Evolutionary conservation across 352 stramenopile genomes (phyloP).

Genomic region (Pythium guiyangense): DNA sequence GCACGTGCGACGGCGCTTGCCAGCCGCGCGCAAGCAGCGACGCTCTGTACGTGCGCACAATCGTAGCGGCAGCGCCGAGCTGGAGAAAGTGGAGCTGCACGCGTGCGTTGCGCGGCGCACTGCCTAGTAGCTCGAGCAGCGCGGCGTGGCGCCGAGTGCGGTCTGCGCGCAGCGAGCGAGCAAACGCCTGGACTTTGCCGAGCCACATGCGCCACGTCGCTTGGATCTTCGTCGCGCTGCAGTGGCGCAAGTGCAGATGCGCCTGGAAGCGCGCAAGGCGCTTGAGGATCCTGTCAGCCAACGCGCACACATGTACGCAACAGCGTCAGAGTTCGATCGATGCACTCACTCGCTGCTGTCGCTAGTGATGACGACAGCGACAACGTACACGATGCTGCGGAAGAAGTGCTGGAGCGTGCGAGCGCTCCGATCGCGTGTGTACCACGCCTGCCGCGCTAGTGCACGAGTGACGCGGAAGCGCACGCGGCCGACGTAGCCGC

Average conservation of each 20-base stretch:
- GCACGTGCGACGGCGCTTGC: constrained; percentile 46
- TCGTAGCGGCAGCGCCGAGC: constrained; percentile 40
- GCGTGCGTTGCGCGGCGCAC: constrained; percentile 7
- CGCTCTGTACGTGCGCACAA: constrained; percentile 42
- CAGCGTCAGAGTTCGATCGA: neutral
- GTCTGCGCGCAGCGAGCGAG: constrained; percentile 32
- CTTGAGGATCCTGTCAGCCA: constrained; percentile 27
- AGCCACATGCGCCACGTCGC: constrained; percentile 78
- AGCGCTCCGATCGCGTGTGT: constrained; percentile 32
- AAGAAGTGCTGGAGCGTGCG: constrained; percentile 71
- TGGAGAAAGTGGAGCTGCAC: constrained; percentile 39
- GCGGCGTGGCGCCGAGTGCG: constrained; percentile 27
- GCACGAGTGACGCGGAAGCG: constrained; percentile 23
- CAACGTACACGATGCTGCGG: constrained; percentile 61
- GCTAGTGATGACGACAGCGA: neutral
- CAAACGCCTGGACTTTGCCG: constrained; percentile 43
- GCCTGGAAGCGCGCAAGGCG: constrained; percentile 39
- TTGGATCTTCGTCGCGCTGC: constrained; percentile 55
- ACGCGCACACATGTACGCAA: no score
- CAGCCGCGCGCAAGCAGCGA: constrained; percentile 54
- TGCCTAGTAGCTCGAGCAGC: constrained; percentile 20
- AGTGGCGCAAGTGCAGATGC: constrained; percentile 26
- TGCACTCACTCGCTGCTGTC: neutral
- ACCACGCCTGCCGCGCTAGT: constrained; percentile 24
- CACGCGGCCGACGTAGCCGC: constrained; percentile 50